Base-by-base conservation (phyloP, 352 stramenopile genomes). In the Phytopythium montanum region DNA sequence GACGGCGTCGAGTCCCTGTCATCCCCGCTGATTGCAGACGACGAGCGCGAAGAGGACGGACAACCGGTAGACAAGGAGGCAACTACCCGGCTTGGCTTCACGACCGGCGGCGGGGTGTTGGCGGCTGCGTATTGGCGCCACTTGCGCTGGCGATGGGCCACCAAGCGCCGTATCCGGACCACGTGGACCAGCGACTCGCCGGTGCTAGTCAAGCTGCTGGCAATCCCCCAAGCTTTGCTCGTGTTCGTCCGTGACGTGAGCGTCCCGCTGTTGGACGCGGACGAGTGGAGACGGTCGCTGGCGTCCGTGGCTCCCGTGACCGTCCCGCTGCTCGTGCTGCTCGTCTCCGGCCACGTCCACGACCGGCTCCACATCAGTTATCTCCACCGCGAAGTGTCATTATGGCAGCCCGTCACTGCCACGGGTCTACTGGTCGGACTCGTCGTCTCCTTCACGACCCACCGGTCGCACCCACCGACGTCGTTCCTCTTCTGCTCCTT, bases 321-420 rank as follows among this genome's bases (percentile, higher is more conserved):
- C 13, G 90, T 92, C 42, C 92, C 94, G 3, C 28, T 97, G 6
- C 93, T 97, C 60, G 67, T 98, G 14, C 71, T 85, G 26, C 87
- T 96, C 56, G 79, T 71, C 0, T 78, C 58, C 60, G 74, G 72
- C 19, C 69, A 72, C 39, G 61, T 70, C 3, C 60, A 60, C 8
- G 28, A 78, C 45, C 70, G 70, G 12, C 59, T 66, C 4, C 56
- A 58, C 45, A 31, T 66, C 13, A 58, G 60, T 4, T 66, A 55
- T 42, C 67, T 65, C 31, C 45, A 58, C 5, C 52, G 69, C 23
- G 60, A 31, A n/a, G 63, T 85, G 23, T 70, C 63, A 4, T 33
- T 88, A 34, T 90, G 75, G 75, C 51, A 85, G 56, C 44, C 74
- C 38, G 45, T 85, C 10, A 36, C 64, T 7, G 66, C 61, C 2